phyloP scores from a whole-genome alignment of 176 grass and related monocot genomes.

The Hordeum marinum region DNA sequence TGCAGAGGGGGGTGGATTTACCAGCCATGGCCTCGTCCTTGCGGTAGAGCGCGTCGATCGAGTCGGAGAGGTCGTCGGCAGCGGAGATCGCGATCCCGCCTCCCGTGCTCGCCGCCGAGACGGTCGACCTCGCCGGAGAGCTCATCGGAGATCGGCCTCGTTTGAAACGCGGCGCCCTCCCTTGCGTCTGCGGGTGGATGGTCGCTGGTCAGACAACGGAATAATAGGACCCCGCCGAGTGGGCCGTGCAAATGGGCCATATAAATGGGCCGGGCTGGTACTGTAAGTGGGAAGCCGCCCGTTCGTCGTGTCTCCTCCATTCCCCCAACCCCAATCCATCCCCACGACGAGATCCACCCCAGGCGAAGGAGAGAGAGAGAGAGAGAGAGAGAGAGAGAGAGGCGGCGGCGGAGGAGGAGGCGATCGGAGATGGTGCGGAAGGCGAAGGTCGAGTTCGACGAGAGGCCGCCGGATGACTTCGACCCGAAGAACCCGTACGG shows the following conservation, averaged over 20 bases:
- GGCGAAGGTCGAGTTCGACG: constrained; percentile 96
- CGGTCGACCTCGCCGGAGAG: constrained; percentile 83
- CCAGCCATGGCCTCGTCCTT: constrained; percentile 73
- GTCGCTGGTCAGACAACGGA: background rate
- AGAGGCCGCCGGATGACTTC: constrained; percentile 77
- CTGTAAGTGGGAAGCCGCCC: background rate
- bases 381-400: background rate
- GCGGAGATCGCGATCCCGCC: constrained; percentile 7
- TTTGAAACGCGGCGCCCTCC: background rate
- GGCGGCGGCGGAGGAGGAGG: background rate
- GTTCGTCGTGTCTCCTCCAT: background rate
- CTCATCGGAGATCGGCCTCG: constrained; percentile 43
- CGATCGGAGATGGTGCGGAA: constrained; percentile 71
- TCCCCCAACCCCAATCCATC: background rate
- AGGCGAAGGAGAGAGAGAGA: background rate
- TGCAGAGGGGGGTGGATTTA: background rate
- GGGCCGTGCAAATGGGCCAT: background rate
- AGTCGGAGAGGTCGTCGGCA: constrained; percentile 42
- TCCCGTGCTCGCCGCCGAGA: constrained; percentile 63
- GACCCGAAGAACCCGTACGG: constrained; percentile 84
- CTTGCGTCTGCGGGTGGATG: background rate
- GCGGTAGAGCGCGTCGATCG: constrained; percentile 61
- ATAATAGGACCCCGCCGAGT: background rate
- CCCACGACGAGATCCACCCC: background rate
- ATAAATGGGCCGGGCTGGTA: background rate